A percentile compares a stretch with the other conserved stretches of the same genome.
Conservation (phyloP, 495 filamentous ascomycete genomes). For the Melanomma pulvis-pyrius region DNA sequence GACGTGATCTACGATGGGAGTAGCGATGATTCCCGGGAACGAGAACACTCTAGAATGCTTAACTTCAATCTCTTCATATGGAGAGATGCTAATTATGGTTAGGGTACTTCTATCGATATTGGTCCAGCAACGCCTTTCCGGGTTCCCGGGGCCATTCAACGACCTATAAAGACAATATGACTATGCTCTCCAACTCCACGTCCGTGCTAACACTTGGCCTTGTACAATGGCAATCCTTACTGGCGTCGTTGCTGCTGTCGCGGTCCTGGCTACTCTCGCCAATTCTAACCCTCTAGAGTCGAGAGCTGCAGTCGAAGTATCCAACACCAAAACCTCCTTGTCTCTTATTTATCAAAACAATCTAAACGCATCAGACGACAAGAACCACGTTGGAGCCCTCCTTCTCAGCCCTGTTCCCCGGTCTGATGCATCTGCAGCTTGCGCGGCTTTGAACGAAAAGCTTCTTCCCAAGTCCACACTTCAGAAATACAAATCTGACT, state of each 20-base stretch:
- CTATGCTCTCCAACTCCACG: neutral
- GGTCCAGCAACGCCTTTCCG: conserved; percentile 4
- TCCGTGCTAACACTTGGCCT: neutral
- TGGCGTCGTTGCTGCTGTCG: conserved; percentile 13
- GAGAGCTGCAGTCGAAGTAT: neutral
- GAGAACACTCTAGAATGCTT: conserved; percentile 23
- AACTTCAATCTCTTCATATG: conserved; percentile 5
- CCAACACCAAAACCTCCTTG: conserved; percentile 48
- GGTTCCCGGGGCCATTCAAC: conserved; percentile 13
- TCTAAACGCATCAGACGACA: conserved; percentile 52
- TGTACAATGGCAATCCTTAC: conserved; percentile 14
- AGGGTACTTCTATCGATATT: neutral
- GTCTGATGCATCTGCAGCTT: conserved; percentile 45
- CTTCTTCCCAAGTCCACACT: conserved; percentile 46
- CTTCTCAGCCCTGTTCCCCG: conserved; percentile 46
- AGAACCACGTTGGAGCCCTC: conserved; percentile 51
- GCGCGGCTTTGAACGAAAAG: conserved; percentile 49
- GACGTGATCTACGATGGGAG: conserved; percentile 14
- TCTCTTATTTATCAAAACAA: conserved; percentile 55
- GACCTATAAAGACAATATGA: conserved; percentile 6
- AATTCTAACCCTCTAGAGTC: conserved; percentile 12
- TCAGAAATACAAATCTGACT: conserved; percentile 45
- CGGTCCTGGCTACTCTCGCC: neutral
- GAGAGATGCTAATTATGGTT: conserved; percentile 2
- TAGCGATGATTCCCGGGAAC: conserved; percentile 3